A percentile compares a stretch with the other conserved stretches of the same genome.
Evolutionary conservation across 352 stramenopile genomes (phyloP).

Genomic region (Phytophthora syringae): DNA sequence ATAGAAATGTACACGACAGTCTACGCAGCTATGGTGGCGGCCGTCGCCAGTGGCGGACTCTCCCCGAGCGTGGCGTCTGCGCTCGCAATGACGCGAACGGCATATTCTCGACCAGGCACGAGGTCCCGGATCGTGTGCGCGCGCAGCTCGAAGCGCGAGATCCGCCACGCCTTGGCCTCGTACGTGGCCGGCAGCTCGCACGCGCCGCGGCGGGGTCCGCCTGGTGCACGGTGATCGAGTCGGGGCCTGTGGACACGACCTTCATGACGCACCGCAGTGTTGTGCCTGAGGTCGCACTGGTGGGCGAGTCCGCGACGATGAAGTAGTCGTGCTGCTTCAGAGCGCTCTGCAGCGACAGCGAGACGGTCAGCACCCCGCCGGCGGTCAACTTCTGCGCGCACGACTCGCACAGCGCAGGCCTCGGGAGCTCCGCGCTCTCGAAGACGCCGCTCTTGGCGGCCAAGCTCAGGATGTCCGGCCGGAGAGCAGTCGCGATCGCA

Average conservation of each 20-base stretch:
- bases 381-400: constrained; percentile 66
- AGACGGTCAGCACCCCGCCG: constrained; percentile 48
- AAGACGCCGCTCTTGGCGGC: constrained; percentile 43
- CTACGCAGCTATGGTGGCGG: constrained; percentile 26
- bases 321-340: constrained; percentile 55
- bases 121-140: constrained; percentile 63
- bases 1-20: too few species aligned
- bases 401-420: constrained; percentile 47
- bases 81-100: constrained; percentile 58
- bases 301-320: constrained; percentile 63
- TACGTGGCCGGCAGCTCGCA: constrained; percentile 60
- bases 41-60: constrained; percentile 38
- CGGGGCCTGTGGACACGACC: constrained; percentile 9
- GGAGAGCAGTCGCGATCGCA: constrained; percentile 43
- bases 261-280: constrained; percentile 64
- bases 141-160: constrained; percentile 73
- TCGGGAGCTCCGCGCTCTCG: constrained; percentile 32
- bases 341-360: constrained; percentile 25
- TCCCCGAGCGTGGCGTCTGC: constrained; percentile 42
- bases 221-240: constrained; percentile 36
- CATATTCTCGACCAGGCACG: constrained; percentile 74
- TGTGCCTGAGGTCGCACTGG: background rate
- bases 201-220: constrained; percentile 23
- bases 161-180: constrained; percentile 55
- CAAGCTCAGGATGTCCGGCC: constrained; percentile 46